Conservation (phyloP, 78 protist genomes). For the Speleostelium caveatum region DNA sequence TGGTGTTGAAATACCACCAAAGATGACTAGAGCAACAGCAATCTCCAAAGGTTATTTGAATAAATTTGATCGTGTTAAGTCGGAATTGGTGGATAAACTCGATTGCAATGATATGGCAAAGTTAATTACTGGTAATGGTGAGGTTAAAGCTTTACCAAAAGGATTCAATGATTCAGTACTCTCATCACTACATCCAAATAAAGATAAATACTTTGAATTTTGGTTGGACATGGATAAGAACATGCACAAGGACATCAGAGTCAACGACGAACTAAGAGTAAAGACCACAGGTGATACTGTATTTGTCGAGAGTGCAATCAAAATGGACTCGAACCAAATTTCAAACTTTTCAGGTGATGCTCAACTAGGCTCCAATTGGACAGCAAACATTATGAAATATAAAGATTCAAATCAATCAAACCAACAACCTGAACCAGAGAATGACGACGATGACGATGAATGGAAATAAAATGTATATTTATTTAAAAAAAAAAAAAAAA, state of each 20-base stretch:
- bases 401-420: slow-evolving; percentile 1
- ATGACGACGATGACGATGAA: slow-evolving; percentile 32
- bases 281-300: slow-evolving; percentile 47
- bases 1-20: slow-evolving; percentile 68
- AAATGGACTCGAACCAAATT: slow-evolving; percentile 54
- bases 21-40: slow-evolving; percentile 60
- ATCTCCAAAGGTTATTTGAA: slow-evolving; percentile 64
- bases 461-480: slow-evolving; percentile 12
- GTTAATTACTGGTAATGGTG: slow-evolving; percentile 10
- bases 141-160: slow-evolving; percentile 44
- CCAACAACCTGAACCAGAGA: background rate
- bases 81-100: slow-evolving; percentile 35
- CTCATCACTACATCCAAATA: background rate
- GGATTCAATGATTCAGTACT: slow-evolving; percentile 48
- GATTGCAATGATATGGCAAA: slow-evolving; percentile 14
- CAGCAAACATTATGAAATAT: background rate
- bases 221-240: slow-evolving; percentile 58
- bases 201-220: slow-evolving; percentile 10
- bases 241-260: slow-evolving; percentile 23
- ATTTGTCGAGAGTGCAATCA: slow-evolving; percentile 21
- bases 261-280: slow-evolving; percentile 43
- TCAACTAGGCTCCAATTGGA: slow-evolving; percentile 7
- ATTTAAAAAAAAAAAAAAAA: background rate
- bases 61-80: slow-evolving; percentile 62
- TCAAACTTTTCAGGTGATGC: slow-evolving; percentile 46